phyloP scores from a whole-genome alignment of 2,329 filamentous ascomycete genomes.

The Phaeosphaeria sp. region DNA sequence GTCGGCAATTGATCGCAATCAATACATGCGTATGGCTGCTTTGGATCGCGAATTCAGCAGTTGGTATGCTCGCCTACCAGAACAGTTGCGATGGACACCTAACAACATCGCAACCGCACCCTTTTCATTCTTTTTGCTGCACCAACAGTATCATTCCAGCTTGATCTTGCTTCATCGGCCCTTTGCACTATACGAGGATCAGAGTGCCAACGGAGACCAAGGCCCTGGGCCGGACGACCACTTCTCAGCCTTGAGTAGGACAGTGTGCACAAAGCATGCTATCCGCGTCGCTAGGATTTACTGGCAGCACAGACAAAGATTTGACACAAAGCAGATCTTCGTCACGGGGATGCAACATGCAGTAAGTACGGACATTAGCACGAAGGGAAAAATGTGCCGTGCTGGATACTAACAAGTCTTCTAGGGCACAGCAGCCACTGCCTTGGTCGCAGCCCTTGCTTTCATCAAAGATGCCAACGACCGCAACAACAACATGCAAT shows the following conservation, averaged over 20 bases:
- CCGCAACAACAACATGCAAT: slow-evolving; percentile 53
- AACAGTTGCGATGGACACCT: slow-evolving; percentile 48
- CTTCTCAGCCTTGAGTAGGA: slow-evolving; percentile 57
- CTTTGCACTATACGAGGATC: slow-evolving; percentile 59
- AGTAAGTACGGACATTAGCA: slow-evolving; percentile 25
- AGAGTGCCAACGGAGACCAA: slow-evolving; percentile 43
- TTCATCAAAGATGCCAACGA: slow-evolving; percentile 49
- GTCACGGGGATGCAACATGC: slow-evolving; percentile 61
- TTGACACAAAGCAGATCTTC: slow-evolving; percentile 59
- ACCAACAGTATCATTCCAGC: slow-evolving; percentile 63
- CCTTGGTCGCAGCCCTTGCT: slow-evolving; percentile 58
- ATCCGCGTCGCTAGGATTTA: slow-evolving; percentile 61
- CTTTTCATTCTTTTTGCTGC: slow-evolving; percentile 59
- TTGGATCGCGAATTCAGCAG: slow-evolving; percentile 62
- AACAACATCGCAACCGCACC: slow-evolving; percentile 45
- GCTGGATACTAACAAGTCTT: slow-evolving; percentile 7
- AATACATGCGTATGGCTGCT: slow-evolving; percentile 59
- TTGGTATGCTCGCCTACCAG: slow-evolving; percentile 61
- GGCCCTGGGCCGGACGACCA: slow-evolving; percentile 46
- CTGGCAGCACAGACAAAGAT: slow-evolving; percentile 62
- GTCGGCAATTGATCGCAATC: slow-evolving; percentile 52
- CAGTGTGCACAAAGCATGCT: slow-evolving; percentile 63
- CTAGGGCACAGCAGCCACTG: slow-evolving; percentile 62
- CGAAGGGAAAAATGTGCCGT: no score
- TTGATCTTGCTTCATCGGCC: slow-evolving; percentile 62